phyloP scores from a whole-genome alignment of 805 yeast species.

The Saturnispora quitensis region DNA sequence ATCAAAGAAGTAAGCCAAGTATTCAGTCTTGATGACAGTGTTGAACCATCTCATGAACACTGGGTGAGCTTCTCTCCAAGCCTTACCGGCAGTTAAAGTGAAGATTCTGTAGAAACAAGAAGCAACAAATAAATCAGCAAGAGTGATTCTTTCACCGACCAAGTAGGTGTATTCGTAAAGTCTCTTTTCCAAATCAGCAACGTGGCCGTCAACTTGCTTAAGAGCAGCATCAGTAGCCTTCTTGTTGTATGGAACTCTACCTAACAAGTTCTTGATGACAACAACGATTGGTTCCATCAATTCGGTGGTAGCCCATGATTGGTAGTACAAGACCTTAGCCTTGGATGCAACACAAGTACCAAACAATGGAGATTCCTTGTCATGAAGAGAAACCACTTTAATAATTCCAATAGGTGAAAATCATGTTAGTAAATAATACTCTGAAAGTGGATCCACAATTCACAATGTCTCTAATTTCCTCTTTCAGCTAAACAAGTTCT shows the following conservation, averaged over 20 bases:
- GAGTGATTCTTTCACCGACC: slow-evolving; percentile 39
- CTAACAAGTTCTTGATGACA: slow-evolving; percentile 53
- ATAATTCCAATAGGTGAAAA: slow-evolving; percentile 9
- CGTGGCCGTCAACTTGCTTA: slow-evolving; percentile 31
- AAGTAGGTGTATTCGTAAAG: slow-evolving; percentile 35
- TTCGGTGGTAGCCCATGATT: slow-evolving; percentile 69
- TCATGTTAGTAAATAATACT: slow-evolving; percentile 14
- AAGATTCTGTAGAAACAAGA: slow-evolving; percentile 38
- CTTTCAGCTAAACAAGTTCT: slow-evolving; percentile 47
- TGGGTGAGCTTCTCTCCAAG: slow-evolving; percentile 44
- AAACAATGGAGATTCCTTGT: slow-evolving; percentile 31
- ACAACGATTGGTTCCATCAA: slow-evolving; percentile 37
- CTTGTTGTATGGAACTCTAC: slow-evolving; percentile 71
- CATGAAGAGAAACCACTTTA: slow-evolving; percentile 39
- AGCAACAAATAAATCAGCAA: slow-evolving; percentile 39
- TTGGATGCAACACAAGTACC: slow-evolving; percentile 61
- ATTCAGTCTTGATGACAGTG: slow-evolving; percentile 35
- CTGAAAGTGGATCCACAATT: not conserved
- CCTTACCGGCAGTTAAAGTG: slow-evolving; percentile 36
- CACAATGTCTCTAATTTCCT: not conserved
- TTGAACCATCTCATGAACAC: slow-evolving; percentile 44
- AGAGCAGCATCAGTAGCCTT: slow-evolving; percentile 32
- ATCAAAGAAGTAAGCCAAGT: slow-evolving; percentile 41
- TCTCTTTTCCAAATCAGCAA: slow-evolving; percentile 47
- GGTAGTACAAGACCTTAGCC: slow-evolving; percentile 66